Evolutionary conservation across 805 yeast genomes (phyloP).

Genomic region (Myxozyma geophila): DNA sequence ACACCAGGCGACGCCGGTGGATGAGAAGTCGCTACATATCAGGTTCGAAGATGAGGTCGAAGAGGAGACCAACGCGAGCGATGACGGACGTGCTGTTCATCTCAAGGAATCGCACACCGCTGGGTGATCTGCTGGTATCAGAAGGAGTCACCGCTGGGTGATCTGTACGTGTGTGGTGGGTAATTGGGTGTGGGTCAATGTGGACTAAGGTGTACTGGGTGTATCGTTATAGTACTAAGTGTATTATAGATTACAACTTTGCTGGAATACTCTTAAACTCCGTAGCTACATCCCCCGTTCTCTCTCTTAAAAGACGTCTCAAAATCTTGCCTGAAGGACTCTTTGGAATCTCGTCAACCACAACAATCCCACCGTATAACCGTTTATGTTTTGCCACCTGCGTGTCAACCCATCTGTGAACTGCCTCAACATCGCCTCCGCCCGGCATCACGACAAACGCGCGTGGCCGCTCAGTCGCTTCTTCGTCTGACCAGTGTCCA

Average conservation of each 20-base stretch:
- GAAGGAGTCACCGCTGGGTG: neutral
- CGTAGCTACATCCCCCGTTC: conserved; percentile 13
- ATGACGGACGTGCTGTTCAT: neutral
- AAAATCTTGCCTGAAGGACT: conserved; percentile 93
- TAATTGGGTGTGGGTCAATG: neutral
- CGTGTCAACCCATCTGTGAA: conserved; percentile 45
- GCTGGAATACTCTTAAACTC: neutral
- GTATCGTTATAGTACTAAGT: neutral
- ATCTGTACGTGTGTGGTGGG: neutral
- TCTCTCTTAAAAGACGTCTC: conserved; percentile 61
- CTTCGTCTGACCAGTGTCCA: conserved; percentile 72
- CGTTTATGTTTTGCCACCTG: conserved; percentile 48
- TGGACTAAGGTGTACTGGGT: neutral
- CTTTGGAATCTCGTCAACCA: conserved; percentile 86
- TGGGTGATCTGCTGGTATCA: no score
- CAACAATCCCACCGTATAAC: conserved; percentile 56
- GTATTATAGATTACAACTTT: neutral
- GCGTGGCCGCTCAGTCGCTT: conserved; percentile 67
- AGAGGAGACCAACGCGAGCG: neutral
- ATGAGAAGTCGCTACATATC: neutral
- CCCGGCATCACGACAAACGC: conserved; percentile 45
- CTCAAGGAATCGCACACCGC: neutral
- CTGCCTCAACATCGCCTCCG: conserved; percentile 37
- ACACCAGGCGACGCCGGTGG: neutral
- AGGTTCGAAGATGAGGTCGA: conserved; percentile 18